Evolutionary conservation across 495 filamentous ascomycete genomes (phyloP), one percentile per base, ranked within the genome.

Genomic region (Elasticomyces elasticus): DNA sequence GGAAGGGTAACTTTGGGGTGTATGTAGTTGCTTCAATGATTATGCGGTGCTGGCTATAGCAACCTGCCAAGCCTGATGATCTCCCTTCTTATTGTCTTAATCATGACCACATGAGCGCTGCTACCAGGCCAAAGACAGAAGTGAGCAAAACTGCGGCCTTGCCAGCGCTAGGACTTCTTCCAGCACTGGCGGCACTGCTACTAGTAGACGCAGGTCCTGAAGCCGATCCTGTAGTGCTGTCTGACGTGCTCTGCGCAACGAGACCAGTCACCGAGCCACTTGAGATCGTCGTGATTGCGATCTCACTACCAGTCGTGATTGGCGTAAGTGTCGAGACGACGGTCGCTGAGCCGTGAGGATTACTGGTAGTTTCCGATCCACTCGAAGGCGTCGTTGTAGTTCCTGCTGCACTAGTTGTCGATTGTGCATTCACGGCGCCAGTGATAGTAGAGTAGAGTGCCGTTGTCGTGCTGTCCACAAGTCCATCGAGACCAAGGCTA

Each of bases 401-500:
- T 5, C 9, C 17, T 5, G 24, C 10, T 17, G 25, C 10, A n/a
- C n/a, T n/a, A n/a, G n/a, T n/a, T 10, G 24, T 47, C 6, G 5
- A 11, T 15, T 11, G 6, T 24, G 10, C 24, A 4, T 7, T 10
- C 5, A 10, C 20, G 9, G 19, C 20, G 27, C 44, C 24, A 17
- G 9, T 10, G 11, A 54, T 12, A 19, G 40, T 54, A 15, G 10
- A 15, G n/a, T 46, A 54, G 4, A 31, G 7, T 13, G 37, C 54
- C 12, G 54, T 57, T 22, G 54, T 57, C 2, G 23, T 52, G 5
- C 19, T 20, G 19, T 52, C 48, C 26, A 28, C 37, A 3, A 57
- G 54, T 1, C 54, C 54, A 28, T 57, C 40, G 49, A 35, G 46
- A 1, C 54, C 54, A 3, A 51, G 48, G 24, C 54, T 57, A 9